A percentile compares a stretch with the other conserved stretches of the same genome.
These are phyloP conservation scores for Porodaedalea pini DNA, from an alignment of 1,284 basidiomycete species.

Conservation along the genomic window DNA sequence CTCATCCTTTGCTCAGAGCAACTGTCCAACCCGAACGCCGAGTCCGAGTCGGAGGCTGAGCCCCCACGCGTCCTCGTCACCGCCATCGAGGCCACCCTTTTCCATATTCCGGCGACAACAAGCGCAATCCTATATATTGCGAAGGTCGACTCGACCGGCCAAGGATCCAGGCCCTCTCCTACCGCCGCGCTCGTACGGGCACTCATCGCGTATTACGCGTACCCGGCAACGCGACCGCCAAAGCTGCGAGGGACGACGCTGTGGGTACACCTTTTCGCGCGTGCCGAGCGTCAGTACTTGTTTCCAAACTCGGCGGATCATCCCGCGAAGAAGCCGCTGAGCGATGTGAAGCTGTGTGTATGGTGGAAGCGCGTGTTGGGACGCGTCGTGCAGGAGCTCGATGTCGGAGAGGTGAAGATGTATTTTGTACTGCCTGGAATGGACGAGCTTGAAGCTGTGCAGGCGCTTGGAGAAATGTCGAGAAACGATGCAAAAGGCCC, in stretches of 20 bases:
- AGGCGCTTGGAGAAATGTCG: slow-evolving; percentile 45
- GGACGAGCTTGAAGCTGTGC: slow-evolving; percentile 63
- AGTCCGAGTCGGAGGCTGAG: not conserved
- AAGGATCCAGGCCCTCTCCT: slow-evolving; percentile 54
- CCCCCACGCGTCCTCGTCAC: slow-evolving; percentile 52
- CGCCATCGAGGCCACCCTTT: slow-evolving; percentile 82
- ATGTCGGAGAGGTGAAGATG: slow-evolving; percentile 13
- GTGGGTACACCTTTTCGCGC: slow-evolving; percentile 88
- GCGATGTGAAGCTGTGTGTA: slow-evolving; percentile 77
- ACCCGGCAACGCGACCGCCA: slow-evolving; percentile 62
- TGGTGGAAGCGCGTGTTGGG: slow-evolving; percentile 89
- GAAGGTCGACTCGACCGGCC: slow-evolving; percentile 93
- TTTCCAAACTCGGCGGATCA: slow-evolving; percentile 89
- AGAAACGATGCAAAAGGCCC: slow-evolving; percentile 20
- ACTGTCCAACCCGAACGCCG: slow-evolving; percentile 20
- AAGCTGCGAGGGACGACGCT: slow-evolving; percentile 39
- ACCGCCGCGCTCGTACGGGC: slow-evolving; percentile 67
- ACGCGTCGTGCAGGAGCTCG: slow-evolving; percentile 46
- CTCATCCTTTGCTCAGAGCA: slow-evolving; percentile 72
- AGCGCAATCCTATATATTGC: slow-evolving; percentile 85
- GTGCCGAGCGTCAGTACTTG: slow-evolving; percentile 88
- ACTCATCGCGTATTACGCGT: slow-evolving; percentile 67
- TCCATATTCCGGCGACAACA: slow-evolving; percentile 66
- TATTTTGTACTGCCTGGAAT: slow-evolving; percentile 77
- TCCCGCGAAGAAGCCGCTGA: slow-evolving; percentile 69